Base-by-base conservation (phyloP, 441 rosid species). In the Croton laevigatus region DNA sequence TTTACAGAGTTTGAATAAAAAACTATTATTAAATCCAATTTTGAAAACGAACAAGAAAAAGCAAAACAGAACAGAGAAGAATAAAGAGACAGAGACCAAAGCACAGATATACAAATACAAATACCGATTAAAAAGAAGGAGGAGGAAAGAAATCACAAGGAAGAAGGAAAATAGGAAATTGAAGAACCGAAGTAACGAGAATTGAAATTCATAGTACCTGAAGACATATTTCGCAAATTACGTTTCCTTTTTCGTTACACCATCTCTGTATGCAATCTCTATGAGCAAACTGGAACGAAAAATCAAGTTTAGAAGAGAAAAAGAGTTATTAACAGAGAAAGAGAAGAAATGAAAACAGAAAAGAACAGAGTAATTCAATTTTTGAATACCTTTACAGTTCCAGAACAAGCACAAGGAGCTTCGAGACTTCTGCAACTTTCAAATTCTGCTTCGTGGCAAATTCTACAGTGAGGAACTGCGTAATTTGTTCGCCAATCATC, bases 251-350 rank as follows among this genome's bases (percentile, higher is more conserved):
- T 85, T 91, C 97, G 71, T 91, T 57, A 20, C 97, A 91, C 99
- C 99, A 94, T 74, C 96, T 86, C 89, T 94, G 97, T 78, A 92
- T 90, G 64, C 99, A 92, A 76, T 87, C 91, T 81, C 98, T 89
- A 59, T 92, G 99, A 0, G 98, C 98, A 71, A 81, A 94, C 98
- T 91, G 91, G 68, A 59, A 42, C 34, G 36, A 48, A 40, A 14
- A 34, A 48, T 36, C 53, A 16, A 19, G 52, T 32, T 27, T 27
- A 36, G 36, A 51, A 44, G 46, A 16, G 20, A 48, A 13, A 5
- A 45, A 19, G 9, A 3, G 8, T n/a, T 53, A 19, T 53, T 27
- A 4, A 20, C 7, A 48, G 40, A 70, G 6, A 4, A 19, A 62
- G 52, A 49, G 58, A 4, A 27, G 32, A 76, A 65, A 52, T 17